Percentiles rank a stretch among this genome's conserved stretches.
Conservation (phyloP, 768 basidiomycete species). For the Lyophyllum atratum region DNA sequence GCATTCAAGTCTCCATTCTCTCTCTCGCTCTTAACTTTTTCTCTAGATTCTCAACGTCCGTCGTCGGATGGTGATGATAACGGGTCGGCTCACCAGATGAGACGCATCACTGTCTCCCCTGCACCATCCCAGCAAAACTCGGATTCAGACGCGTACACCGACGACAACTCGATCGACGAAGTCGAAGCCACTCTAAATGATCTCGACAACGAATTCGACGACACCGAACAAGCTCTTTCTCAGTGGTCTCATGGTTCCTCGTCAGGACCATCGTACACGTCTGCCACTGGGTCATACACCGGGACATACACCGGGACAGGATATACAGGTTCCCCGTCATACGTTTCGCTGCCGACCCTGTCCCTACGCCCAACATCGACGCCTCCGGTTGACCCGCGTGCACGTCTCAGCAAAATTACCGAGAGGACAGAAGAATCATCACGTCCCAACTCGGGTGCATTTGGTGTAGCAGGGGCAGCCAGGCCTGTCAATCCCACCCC, state of each 20-base stretch:
- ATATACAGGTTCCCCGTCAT: conserved; percentile 51
- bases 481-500: conserved; percentile 43
- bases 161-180: conserved; percentile 66
- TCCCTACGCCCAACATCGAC: conserved; percentile 34
- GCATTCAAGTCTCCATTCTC: neutral
- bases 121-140: conserved; percentile 36
- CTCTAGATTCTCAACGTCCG: conserved; percentile 43
- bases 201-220: conserved; percentile 67
- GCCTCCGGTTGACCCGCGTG: conserved; percentile 35
- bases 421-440: conserved; percentile 77
- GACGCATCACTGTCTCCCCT: conserved; percentile 59
- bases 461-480: conserved; percentile 29
- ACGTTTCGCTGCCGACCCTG: conserved; percentile 43
- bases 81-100: conserved; percentile 44
- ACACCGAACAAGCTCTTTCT: conserved; percentile 64
- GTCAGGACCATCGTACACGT: conserved; percentile 40
- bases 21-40: conserved; percentile 6
- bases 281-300: conserved; percentile 42
- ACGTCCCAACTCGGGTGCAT: conserved; percentile 54
- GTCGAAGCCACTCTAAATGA: conserved; percentile 69
- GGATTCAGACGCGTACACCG: conserved; percentile 43
- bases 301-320: conserved; percentile 32
- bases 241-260: conserved; percentile 61
- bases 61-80: conserved; percentile 51
- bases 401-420: conserved; percentile 73